Evolutionary conservation across 345 rosid genomes (phyloP).

Genomic region (Populus euphratica): DNA sequence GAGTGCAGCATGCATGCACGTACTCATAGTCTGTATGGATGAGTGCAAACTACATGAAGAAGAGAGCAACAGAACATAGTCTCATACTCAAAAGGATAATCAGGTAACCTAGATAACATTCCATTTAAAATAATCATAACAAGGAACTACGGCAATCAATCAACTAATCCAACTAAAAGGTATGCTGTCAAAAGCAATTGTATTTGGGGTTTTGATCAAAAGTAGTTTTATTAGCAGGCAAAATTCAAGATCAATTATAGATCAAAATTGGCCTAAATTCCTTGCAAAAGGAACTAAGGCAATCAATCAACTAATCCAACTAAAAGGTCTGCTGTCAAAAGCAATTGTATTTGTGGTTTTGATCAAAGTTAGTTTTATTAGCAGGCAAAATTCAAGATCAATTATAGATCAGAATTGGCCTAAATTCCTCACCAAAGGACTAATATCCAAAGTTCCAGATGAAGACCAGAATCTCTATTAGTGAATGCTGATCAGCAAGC

Average conservation of each 20-base stretch:
- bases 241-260: neutral
- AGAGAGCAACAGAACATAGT: neutral
- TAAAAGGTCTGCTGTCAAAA: neutral
- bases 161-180: neutral
- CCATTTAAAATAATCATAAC: neutral
- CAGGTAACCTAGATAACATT: neutral
- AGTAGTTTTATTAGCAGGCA: neutral
- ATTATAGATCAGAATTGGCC: neutral
- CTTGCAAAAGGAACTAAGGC: neutral
- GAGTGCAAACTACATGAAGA: neutral
- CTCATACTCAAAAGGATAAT: neutral
- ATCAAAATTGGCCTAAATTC: neutral
- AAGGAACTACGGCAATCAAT: neutral
- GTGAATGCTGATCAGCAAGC: neutral
- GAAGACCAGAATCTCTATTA: neutral
- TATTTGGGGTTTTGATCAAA: neutral
- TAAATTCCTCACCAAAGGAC: neutral
- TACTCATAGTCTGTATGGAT: neutral
- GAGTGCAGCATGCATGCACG: neutral
- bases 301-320: neutral
- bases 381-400: neutral
- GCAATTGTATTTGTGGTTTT: neutral
- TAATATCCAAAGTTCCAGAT: neutral
- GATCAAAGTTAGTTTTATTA: neutral
- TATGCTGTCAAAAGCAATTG: neutral